Evolutionary conservation across 169 alveolate genomes (phyloP).

Genomic region (Eimeria falciformis): DNA sequence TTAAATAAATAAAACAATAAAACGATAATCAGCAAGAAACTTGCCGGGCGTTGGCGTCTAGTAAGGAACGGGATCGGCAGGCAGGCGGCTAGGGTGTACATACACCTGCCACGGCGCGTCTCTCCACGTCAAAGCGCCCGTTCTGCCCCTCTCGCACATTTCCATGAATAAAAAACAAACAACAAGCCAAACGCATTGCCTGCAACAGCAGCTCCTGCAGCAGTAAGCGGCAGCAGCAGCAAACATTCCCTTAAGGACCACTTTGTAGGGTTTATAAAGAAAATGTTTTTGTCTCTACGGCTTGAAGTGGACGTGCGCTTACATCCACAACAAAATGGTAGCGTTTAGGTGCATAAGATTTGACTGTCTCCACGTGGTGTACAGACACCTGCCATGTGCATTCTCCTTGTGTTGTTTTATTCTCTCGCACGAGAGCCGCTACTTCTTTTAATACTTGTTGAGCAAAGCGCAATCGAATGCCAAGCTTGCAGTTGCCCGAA

Average conservation of each 20-base stretch:
- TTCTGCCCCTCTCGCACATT: not conserved
- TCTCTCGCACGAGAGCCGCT: not conserved
- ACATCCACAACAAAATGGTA: conserved; percentile 83
- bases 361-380: conserved; percentile 80
- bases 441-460: not conserved
- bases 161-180: not conserved
- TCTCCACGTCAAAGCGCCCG: no score
- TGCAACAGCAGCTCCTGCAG: not conserved
- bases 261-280: not conserved
- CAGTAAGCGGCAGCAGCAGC: not conserved
- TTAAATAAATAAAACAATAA: not conserved
- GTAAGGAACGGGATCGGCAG: no score
- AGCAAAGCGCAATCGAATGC: not conserved
- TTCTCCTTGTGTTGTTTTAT: conserved; percentile 8
- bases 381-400: conserved; percentile 73
- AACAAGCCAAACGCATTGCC: not conserved
- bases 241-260: no score
- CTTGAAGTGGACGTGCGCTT: not conserved
- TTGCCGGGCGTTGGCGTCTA: not conserved
- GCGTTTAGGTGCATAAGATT: conserved; percentile 82
- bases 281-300: not conserved
- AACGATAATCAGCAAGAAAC: not conserved
- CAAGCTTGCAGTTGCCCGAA: not conserved
- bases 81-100: no score
- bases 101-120: no score